A percentile compares a stretch with the other conserved stretches of the same genome.
These are phyloP conservation scores for Suillus plorans DNA, from an alignment of 768 basidiomycete genomes.

Conservation along the genomic window DNA sequence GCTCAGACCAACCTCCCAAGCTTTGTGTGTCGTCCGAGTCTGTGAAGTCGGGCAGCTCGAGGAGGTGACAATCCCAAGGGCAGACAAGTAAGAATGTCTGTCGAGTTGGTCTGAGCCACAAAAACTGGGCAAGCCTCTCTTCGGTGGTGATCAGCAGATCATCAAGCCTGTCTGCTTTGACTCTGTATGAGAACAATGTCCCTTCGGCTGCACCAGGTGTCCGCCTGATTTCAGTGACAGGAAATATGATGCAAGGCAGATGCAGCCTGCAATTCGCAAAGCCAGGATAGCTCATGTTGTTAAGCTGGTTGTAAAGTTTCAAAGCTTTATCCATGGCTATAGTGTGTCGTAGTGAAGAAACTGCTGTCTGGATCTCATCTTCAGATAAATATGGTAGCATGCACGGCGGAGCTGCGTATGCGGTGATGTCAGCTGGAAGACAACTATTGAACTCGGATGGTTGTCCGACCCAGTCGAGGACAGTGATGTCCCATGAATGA, in stretches of 20 bases:
- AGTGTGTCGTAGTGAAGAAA: not conserved
- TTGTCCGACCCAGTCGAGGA: not conserved
- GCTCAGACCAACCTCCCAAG: not conserved
- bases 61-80: not conserved
- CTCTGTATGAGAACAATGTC: not conserved
- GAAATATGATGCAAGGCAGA: not conserved
- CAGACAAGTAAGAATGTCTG: not conserved
- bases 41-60: not conserved
- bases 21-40: not conserved
- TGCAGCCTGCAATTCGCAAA: not conserved
- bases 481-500: not conserved
- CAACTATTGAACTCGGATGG: not conserved
- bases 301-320: not conserved
- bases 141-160: not conserved
- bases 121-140: not conserved
- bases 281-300: not conserved
- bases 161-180: not conserved
- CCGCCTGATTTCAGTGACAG: not conserved
- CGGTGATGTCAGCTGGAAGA: not conserved
- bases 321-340: not conserved
- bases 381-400: not conserved
- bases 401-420: not conserved
- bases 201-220: not conserved
- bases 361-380: not conserved
- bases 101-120: not conserved